Conservation (phyloP, 1,284 basidiomycete genomes). For the Ganoderma multipileum region DNA sequence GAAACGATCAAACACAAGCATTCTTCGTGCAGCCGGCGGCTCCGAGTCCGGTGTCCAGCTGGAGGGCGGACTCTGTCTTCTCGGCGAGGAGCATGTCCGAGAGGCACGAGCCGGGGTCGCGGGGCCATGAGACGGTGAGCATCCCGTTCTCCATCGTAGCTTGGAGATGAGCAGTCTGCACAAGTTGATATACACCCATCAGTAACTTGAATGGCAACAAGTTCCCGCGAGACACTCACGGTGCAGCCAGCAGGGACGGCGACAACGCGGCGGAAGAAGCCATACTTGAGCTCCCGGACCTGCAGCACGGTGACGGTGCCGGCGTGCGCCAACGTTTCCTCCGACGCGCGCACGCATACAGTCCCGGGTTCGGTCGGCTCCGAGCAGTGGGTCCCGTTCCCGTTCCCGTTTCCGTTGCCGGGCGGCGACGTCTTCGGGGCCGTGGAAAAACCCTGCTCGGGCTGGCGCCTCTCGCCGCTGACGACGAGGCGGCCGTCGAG, state of each 20-base stretch:
- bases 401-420: neutral
- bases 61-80: neutral
- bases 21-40: neutral
- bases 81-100: neutral
- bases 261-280: conserved; percentile 54
- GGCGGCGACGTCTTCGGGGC: neutral
- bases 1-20: neutral
- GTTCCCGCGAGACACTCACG: conserved; percentile 5
- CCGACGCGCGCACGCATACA: conserved; percentile 8
- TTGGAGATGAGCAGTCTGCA: conserved; percentile 26
- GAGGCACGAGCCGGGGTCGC: conserved; percentile 20
- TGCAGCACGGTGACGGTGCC: conserved; percentile 30
- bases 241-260: conserved; percentile 26
- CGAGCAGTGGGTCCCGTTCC: neutral
- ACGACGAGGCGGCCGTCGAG: conserved; percentile 53
- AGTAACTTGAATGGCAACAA: too few species aligned
- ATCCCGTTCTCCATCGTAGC: conserved; percentile 34
- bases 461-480: conserved; percentile 50
- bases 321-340: conserved; percentile 2
- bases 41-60: neutral
- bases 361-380: neutral
- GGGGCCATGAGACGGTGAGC: conserved; percentile 36
- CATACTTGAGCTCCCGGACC: conserved; percentile 60
- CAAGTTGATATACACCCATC: too few species aligned
- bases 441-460: conserved; percentile 22